These are phyloP conservation scores for Oidium heveae DNA, from an alignment of 2,329 filamentous ascomycete genomes.

Conservation along the genomic window DNA sequence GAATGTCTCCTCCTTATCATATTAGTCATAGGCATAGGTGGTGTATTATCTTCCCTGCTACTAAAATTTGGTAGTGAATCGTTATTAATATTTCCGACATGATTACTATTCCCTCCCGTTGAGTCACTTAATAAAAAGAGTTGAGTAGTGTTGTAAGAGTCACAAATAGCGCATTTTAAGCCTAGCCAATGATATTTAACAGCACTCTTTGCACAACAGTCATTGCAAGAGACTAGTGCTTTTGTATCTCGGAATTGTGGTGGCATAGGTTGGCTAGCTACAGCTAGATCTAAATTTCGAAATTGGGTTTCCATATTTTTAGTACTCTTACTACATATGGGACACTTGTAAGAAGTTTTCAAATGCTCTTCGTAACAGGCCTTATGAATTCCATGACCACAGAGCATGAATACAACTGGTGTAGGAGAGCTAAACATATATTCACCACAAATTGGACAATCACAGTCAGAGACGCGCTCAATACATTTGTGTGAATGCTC, in stretches of 20 bases:
- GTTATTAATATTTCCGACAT: constrained; percentile 4
- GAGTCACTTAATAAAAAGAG: constrained; percentile 29
- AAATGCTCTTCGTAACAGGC: constrained; percentile 75
- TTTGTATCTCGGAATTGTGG: constrained; percentile 53
- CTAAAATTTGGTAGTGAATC: constrained; percentile 4
- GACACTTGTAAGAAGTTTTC: constrained; percentile 79
- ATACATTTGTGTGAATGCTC: constrained; percentile 77
- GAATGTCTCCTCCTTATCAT: constrained; percentile 12
- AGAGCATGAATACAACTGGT: constrained; percentile 80
- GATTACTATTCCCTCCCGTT: constrained; percentile 8
- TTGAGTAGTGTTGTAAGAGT: constrained; percentile 45
- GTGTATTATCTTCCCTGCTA: constrained; percentile 4
- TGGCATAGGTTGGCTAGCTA: constrained; percentile 80
- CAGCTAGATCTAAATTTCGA: constrained; percentile 67
- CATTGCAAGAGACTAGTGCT: constrained; percentile 76
- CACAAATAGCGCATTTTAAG: constrained; percentile 56
- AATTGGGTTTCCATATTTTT: constrained; percentile 95
- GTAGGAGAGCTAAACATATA: constrained; percentile 85
- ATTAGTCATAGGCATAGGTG: constrained; percentile 2
- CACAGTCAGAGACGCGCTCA: constrained; percentile 77
- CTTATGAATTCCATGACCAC: constrained; percentile 86
- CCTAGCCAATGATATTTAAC: constrained; percentile 89
- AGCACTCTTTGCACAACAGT: constrained; percentile 70
- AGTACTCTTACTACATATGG: constrained; percentile 89
- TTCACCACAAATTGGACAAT: constrained; percentile 90